Base-by-base conservation (phyloP, 2,329 filamentous ascomycete species). In the Fusarium metavorans region DNA sequence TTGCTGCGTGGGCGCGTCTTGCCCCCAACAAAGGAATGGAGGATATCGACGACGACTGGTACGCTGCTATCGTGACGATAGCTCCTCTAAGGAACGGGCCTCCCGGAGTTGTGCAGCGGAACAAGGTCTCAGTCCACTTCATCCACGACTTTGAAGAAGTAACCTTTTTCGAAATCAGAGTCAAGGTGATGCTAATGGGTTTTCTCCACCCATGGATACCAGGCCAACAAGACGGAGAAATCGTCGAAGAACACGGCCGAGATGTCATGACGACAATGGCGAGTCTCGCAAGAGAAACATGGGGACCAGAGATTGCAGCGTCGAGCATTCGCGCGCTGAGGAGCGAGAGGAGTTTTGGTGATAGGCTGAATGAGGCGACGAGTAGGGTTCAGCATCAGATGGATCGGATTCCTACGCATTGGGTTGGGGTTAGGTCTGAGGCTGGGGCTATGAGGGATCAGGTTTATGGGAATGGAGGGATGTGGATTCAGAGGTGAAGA, bases 1-100 rank as follows among this genome's bases (percentile, higher is more conserved):
- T 92, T 76, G 90, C 92, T 43, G 91, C 90, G 4, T 94, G 92
- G 92, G 88, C 87, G 0, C 82, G 86, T 1, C 76, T 90, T 2
- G 71, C 85, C 1, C 81, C 83, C 0, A 34, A 64, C 0, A 80
- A 82, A 25, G 78, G 76, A 0, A 71, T 78, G 3, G 82, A 84
- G 4, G 79, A 79, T 5, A 60, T 84, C 2, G 80, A 84, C 0
- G 68, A 80, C 5, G 83, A 86, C 35, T 94, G 92, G 92, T 84
- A 88, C 70, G 88, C 91, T 74, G 85, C 87, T 4, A 83, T 93
- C 13, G 85, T 93, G 57, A 88, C 87, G 0, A 84, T 92, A 20
- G 86, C 87, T 0, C 88, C 89, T 0, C 83, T 87, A 1, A 85
- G 86, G 1, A 84, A 88, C 35, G 82, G 85, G 0, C 76, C 84